Percentiles rank a stretch among this genome's conserved stretches.
Conservation (phyloP, 768 basidiomycete species). For the Mycena latifolia region DNA sequence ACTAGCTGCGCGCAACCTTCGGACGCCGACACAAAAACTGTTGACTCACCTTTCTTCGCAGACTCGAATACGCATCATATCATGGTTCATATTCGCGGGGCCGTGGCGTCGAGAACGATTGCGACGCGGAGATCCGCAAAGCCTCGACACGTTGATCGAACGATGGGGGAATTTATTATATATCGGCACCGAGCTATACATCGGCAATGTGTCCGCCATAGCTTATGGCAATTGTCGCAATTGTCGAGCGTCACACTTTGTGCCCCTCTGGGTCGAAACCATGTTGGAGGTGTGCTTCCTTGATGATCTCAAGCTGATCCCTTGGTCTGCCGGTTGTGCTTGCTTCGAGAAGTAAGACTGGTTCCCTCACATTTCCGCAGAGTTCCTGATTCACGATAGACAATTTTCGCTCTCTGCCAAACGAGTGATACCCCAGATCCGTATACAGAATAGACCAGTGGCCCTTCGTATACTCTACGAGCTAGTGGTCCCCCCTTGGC, state of each 20-base stretch:
- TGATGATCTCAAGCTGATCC: constrained; percentile 13
- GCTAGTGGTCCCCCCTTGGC: constrained; percentile 21
- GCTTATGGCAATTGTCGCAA: neutral
- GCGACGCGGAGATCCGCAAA: neutral
- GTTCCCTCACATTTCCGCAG: too few relatives aligned
- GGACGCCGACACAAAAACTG: neutral
- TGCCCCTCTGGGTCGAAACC: constrained; percentile 15
- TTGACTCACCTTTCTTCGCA: constrained; percentile 4
- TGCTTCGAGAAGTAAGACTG: too few relatives aligned
- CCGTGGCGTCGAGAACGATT: neutral
- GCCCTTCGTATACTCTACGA: constrained; percentile 7
- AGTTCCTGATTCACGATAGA: too few relatives aligned
- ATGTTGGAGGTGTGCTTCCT: constrained; percentile 11
- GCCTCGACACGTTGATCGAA: neutral
- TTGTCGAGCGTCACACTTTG: constrained; percentile 5
- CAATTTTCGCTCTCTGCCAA: too few relatives aligned
- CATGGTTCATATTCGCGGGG: constrained; percentile 13
- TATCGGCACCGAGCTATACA: neutral
- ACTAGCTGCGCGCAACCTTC: neutral
- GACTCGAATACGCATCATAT: constrained; percentile 12
- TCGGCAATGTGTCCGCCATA: too few relatives aligned
- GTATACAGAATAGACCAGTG: too few relatives aligned
- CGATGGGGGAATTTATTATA: neutral
- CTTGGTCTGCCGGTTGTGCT: neutral
- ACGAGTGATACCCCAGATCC: too few relatives aligned